phyloP scores from a whole-genome alignment of 1,284 basidiomycete genomes.

The Irpex sp. region DNA sequence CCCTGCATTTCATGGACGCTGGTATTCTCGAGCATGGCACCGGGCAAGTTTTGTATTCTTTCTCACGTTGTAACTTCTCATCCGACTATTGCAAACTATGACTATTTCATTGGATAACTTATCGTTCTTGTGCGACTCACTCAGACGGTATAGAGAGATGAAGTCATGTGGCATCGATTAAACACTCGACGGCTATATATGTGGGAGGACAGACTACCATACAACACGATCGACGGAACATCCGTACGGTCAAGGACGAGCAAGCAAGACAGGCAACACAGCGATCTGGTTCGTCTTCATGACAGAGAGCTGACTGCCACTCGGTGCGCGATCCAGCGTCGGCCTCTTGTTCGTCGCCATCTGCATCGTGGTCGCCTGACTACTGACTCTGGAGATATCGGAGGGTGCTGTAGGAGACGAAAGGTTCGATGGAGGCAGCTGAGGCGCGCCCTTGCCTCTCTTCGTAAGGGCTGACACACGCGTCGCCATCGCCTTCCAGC shows the following conservation, averaged over 20 bases:
- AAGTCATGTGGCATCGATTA: too few species aligned
- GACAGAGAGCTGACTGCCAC: not conserved
- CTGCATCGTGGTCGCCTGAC: not conserved
- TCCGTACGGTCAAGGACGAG: not conserved
- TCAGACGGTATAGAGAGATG: not conserved
- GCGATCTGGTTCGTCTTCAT: not conserved
- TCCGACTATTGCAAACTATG: not conserved
- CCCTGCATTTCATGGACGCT: not conserved
- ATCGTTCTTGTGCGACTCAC: not conserved
- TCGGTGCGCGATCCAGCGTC: not conserved
- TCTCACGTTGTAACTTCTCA: constrained; percentile 2
- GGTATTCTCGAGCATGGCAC: constrained; percentile 1
- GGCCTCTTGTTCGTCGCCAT: not conserved
- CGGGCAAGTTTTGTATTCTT: constrained; percentile 8
- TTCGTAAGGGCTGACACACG: not conserved
- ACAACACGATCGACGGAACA: not conserved
- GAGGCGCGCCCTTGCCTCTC: not conserved
- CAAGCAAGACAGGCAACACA: not conserved
- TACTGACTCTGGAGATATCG: not conserved
- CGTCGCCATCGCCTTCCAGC: not conserved
- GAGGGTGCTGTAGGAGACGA: not conserved
- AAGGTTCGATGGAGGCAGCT: not conserved
- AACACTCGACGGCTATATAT: too few species aligned
- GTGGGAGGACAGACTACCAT: not conserved
- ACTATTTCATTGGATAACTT: not conserved